Evolutionary conservation across 441 rosid species (phyloP).

Genomic region (Kokia cookei): DNA sequence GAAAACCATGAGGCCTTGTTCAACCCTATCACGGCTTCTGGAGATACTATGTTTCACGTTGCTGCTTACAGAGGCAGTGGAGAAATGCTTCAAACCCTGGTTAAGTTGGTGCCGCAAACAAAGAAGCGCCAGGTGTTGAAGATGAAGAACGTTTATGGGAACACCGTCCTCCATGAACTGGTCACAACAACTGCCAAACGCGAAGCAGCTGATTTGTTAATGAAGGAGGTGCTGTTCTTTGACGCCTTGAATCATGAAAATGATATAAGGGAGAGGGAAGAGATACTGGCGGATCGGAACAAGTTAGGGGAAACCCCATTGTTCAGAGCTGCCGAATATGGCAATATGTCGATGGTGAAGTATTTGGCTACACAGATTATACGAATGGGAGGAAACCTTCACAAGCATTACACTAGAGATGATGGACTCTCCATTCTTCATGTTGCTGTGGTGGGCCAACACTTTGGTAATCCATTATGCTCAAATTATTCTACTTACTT

Average conservation of each 20-base stretch:
- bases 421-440: constrained; percentile 26
- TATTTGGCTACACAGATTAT: neutral
- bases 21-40: neutral
- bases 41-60: constrained; percentile 19
- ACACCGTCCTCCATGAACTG: constrained; percentile 27
- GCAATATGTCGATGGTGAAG: constrained; percentile 1
- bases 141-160: constrained; percentile 6
- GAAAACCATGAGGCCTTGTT: neutral
- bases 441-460: constrained; percentile 19
- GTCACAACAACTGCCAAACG: neutral
- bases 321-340: constrained; percentile 23
- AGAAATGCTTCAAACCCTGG: neutral
- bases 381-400: neutral
- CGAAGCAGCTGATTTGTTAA: neutral
- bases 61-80: constrained; percentile 10
- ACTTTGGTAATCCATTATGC: constrained; percentile 4
- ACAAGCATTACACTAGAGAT: neutral
- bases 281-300: neutral
- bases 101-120: neutral
- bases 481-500: too few species aligned
- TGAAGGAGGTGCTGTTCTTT: neutral
- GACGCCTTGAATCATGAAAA: neutral
- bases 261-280: neutral
- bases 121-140: neutral
- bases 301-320: constrained; percentile 13